Percentiles rank a stretch among this genome's conserved stretches.
phyloP scores from a whole-genome alignment of 345 rosid genomes.

The Alliaria petiolata region DNA sequence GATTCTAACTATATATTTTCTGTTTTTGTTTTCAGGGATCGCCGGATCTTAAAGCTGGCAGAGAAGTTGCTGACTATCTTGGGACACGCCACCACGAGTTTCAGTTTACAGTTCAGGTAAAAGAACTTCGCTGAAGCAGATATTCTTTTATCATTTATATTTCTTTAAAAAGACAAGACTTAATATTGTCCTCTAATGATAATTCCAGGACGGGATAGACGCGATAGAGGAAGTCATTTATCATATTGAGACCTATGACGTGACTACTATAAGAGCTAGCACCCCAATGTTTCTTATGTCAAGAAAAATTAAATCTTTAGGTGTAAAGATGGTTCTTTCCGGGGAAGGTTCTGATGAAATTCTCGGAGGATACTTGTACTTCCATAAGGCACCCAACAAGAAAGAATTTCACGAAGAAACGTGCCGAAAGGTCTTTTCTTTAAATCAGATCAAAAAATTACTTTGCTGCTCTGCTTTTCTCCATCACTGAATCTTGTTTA shows the following conservation, averaged over 20 bases:
- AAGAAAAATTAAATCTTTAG: conserved; percentile 73
- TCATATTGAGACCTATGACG: conserved; percentile 77
- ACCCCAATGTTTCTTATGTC: conserved; percentile 94
- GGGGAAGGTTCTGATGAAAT: conserved; percentile 90
- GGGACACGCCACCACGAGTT: conserved; percentile 82
- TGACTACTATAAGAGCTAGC: conserved; percentile 83
- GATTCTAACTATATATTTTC: background rate
- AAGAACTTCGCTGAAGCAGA: background rate
- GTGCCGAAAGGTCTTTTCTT: conserved; percentile 52
- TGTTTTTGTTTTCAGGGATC: conserved; percentile 50
- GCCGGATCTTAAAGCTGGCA: conserved; percentile 77
- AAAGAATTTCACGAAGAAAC: conserved; percentile 78
- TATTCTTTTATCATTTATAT: background rate
- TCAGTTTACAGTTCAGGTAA: conserved; percentile 74
- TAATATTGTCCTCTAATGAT: conserved; percentile 4
- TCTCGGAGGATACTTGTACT: conserved; percentile 79
- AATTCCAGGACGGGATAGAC: conserved; percentile 69
- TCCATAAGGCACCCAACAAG: conserved; percentile 84
- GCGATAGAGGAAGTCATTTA: conserved; percentile 84
- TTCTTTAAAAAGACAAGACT: background rate
- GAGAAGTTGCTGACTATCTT: conserved; percentile 79
- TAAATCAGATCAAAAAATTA: background rate
- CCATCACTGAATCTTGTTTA: conserved; percentile 1
- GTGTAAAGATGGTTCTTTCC: conserved; percentile 85
- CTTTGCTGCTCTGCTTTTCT: background rate